Conservation (phyloP, 345 rosid species). For the Pugionium dolabratum region DNA sequence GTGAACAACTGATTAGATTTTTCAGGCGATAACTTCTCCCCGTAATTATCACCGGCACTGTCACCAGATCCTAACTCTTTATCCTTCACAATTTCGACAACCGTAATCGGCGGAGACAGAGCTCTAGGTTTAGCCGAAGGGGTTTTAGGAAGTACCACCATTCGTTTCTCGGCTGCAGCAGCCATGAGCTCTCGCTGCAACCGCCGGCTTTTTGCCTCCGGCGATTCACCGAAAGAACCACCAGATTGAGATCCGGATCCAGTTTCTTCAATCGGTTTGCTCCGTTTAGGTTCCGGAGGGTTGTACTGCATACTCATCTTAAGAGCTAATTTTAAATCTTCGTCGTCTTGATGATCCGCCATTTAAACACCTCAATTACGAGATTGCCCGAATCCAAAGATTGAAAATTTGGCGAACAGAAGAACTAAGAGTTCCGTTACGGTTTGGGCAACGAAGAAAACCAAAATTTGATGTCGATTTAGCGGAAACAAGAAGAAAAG, state of each 20-base stretch:
- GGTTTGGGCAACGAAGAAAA: not conserved
- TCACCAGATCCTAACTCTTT: not conserved
- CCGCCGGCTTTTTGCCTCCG: slow-evolving; percentile 60
- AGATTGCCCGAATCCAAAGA: slow-evolving; percentile 20
- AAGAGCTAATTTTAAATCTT: slow-evolving; percentile 81
- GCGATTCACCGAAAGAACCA: slow-evolving; percentile 42
- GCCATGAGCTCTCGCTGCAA: slow-evolving; percentile 94
- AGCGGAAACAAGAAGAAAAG: no score
- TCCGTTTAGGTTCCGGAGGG: slow-evolving; percentile 90
- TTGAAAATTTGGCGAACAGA: not conserved
- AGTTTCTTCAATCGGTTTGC: slow-evolving; percentile 74
- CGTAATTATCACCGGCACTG: slow-evolving; percentile 1
- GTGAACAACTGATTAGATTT: slow-evolving; percentile 68
- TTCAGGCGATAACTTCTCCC: slow-evolving; percentile 41
- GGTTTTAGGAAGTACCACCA: slow-evolving; percentile 45
- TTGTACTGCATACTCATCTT: slow-evolving; percentile 89
- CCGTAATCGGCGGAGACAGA: slow-evolving; percentile 34
- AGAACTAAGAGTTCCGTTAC: slow-evolving; percentile 8
- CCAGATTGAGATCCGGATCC: slow-evolving; percentile 38
- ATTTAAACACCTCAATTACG: slow-evolving; percentile 34
- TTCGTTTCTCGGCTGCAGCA: slow-evolving; percentile 95
- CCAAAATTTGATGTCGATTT: no score
- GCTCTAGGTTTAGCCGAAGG: slow-evolving; percentile 37
- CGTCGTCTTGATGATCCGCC: slow-evolving; percentile 95
- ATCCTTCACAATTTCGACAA: not conserved